Conservation (phyloP, 1,139 yeast species). For the Yamadazyma diospyri region DNA sequence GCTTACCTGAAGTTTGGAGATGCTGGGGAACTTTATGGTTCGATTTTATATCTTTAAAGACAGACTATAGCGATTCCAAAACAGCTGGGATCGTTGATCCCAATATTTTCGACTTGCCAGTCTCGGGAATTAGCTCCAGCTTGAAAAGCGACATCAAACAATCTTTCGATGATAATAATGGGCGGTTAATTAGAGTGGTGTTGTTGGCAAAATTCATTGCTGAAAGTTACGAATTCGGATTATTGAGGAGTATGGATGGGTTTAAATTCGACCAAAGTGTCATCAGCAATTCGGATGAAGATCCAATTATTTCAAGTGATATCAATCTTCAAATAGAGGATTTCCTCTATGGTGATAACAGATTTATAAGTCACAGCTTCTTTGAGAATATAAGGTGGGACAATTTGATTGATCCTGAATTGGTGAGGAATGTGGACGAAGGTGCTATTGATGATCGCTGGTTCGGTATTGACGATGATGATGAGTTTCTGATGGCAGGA, state of each 20-base stretch:
- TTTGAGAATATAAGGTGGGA: conserved; percentile 22
- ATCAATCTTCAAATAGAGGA: conserved; percentile 21
- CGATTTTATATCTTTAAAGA: conserved; percentile 49
- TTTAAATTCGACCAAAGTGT: conserved; percentile 38
- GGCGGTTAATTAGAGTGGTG: conserved; percentile 47
- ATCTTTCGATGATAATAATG: conserved; percentile 15
- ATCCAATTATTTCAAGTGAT: conserved; percentile 11
- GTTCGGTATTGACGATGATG: conserved; percentile 19
- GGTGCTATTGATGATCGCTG: conserved; percentile 21
- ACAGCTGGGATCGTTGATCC: conserved; percentile 56
- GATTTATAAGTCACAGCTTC: conserved; percentile 43
- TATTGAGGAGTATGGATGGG: conserved; percentile 41
- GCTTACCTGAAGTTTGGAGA: conserved; percentile 73
- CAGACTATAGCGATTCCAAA: conserved; percentile 48
- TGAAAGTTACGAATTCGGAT: conserved; percentile 52
- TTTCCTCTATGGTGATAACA: conserved; percentile 38
- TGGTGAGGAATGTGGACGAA: conserved; percentile 9
- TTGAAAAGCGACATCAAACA: conserved; percentile 7
- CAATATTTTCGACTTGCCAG: conserved; percentile 62
- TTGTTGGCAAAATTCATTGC: conserved; percentile 50
- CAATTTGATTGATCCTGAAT: conserved; percentile 10
- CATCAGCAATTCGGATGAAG: conserved; percentile 17
- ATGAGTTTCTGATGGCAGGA: conserved; percentile 9
- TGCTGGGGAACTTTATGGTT: conserved; percentile 86
- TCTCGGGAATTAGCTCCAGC: conserved; percentile 52